Conservation (phyloP, 2,329 filamentous ascomycete genomes). For the Thielaviopsis euricoi region DNA sequence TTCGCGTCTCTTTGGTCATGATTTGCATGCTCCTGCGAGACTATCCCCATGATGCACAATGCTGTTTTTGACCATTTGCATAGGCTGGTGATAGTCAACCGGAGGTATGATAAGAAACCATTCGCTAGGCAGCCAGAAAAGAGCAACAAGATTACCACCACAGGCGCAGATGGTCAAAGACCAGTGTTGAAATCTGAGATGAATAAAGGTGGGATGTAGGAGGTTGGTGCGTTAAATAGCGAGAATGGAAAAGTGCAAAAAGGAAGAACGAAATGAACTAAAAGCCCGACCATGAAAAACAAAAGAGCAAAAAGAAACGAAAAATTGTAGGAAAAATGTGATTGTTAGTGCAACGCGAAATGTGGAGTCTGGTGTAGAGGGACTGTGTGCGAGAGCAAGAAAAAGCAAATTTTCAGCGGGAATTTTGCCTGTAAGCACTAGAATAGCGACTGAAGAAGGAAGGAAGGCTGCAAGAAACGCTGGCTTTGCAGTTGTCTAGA, state of each 20-base stretch:
- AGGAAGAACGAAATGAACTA: neutral
- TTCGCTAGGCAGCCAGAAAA: too few species aligned
- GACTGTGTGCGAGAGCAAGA: neutral
- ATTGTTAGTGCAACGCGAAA: neutral
- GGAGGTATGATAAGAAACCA: too few species aligned
- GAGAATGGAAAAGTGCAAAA: neutral
- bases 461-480: neutral
- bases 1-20: constrained; percentile 75
- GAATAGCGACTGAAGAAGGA: constrained; percentile 1
- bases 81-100: too few species aligned
- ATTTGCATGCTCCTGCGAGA: constrained; percentile 10
- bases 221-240: neutral
- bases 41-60: neutral
- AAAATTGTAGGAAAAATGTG: neutral
- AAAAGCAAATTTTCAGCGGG: neutral
- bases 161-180: too few species aligned
- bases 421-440: neutral
- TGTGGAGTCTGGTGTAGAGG: neutral
- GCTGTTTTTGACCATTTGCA: too few species aligned
- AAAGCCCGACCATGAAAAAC: neutral
- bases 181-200: neutral
- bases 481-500: neutral
- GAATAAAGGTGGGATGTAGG: neutral
- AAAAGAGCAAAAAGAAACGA: neutral
- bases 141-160: too few species aligned